Base-by-base conservation (phyloP, 306 rosid genomes). In the Casuarina glauca region DNA sequence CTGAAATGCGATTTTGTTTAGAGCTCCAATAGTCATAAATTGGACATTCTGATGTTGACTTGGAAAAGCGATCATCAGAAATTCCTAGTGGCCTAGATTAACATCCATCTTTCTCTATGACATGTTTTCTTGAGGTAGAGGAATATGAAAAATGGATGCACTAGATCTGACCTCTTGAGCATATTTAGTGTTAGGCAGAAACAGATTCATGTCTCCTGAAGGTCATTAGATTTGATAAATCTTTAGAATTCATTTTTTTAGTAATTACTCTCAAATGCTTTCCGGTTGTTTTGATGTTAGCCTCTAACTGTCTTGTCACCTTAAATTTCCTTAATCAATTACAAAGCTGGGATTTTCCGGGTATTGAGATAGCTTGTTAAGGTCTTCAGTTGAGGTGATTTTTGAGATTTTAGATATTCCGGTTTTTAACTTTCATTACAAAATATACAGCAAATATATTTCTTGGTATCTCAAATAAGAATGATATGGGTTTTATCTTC, bases 281-380 rank as follows among this genome's bases (percentile, higher is more conserved):
- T 63, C 69, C 46, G 11, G 69, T 4, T 63, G 39, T 1, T 4
- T 19, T 36, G 42, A 63, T 5, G 69, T 63, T 63, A 32, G 66
- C 41, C 38, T 32, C 1, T 9, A 36, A 36, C n/a, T n/a, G 4
- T 38, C 38, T 36, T 38, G 13, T 36, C 44, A 54, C 61, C 32
- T 54, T 54, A 54, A 54, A 54, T 54, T 19, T 54, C 32, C 61
- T n/a, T 54, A 54, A 6, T 9, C 7, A 39, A 2, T 39, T 36
- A 8, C 64, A 58, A 58, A 39, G 64, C 64, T 26, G 39, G 39
- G 69, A 63, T 38, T 63, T 38, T 46, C 26, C 39, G 69, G 15
- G 45, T 38, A 36, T 63, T 38, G 69, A 63, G 69, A 63, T 15
- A 63, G 69, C 69, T 63, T 63, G 69, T 63, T 63, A 16, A 63